A percentile compares a stretch with the other conserved stretches of the same genome.
These are phyloP conservation scores for Globisporangium ultimum DNA, from an alignment of 352 stramenopile species.

Conservation along the genomic window DNA sequence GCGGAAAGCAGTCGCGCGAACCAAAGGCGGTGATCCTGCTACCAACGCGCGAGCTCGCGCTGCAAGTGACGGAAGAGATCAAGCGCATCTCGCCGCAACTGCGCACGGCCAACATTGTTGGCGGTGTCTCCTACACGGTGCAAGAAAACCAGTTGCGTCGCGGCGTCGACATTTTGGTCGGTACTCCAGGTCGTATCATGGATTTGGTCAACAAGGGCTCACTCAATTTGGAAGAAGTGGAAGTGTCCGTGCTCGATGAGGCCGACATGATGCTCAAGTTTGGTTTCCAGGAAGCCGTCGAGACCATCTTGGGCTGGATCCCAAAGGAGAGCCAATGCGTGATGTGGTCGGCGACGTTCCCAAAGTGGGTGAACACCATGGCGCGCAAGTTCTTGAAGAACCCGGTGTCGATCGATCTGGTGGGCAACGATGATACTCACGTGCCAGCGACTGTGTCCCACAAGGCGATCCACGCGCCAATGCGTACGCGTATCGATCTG, in stretches of 20 bases:
- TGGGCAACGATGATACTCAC: conserved; percentile 84
- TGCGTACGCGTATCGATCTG: conserved; percentile 57
- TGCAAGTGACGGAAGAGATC: conserved; percentile 94
- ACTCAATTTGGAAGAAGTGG: conserved; percentile 87
- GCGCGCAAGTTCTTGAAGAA: conserved; percentile 91
- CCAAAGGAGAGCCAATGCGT: conserved; percentile 86
- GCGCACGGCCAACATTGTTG: conserved; percentile 89
- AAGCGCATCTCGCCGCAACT: conserved; percentile 87
- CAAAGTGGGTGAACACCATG: conserved; percentile 94
- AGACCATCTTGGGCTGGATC: conserved; percentile 90
- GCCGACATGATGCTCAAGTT: conserved; percentile 99
- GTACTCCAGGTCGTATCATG: conserved; percentile 96
- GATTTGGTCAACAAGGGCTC: conserved; percentile 94
- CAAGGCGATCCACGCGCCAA: conserved; percentile 90
- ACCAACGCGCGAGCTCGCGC: conserved; percentile 96
- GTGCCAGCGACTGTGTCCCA: conserved; percentile 87
- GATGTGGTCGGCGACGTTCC: conserved; percentile 96
- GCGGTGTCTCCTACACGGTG: conserved; percentile 90
- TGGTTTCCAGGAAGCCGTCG: conserved; percentile 97
- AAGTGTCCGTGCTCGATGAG: conserved; percentile 94
- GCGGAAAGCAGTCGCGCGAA: conserved; percentile 27
- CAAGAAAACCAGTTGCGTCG: conserved; percentile 91
- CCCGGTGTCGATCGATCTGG: conserved; percentile 93
- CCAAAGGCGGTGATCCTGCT: conserved; percentile 94
- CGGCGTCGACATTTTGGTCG: conserved; percentile 93